Conservation (phyloP, 495 filamentous ascomycete genomes). For the Aspergillus haitiensis region DNA sequence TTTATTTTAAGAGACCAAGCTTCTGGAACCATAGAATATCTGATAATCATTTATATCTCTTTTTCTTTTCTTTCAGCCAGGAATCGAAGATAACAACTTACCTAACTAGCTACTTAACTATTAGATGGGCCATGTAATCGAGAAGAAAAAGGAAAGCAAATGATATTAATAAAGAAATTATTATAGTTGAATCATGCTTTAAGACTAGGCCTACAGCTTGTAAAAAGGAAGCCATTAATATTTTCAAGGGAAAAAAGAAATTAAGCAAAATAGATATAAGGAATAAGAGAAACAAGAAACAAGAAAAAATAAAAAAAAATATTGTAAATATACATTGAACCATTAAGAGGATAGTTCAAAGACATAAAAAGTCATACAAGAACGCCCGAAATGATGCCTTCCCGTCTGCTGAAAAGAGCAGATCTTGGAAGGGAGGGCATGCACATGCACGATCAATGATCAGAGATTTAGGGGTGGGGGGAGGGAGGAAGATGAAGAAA, state of each 20-base stretch:
- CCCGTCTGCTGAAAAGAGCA: no score
- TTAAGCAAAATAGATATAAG: slow-evolving; percentile 14
- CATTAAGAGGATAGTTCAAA: slow-evolving; percentile 19
- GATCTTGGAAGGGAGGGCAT: slow-evolving; percentile 17
- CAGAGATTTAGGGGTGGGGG: slow-evolving; percentile 10
- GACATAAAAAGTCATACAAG: slow-evolving; percentile 13
- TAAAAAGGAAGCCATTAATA: neutral
- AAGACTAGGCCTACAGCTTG: no score
- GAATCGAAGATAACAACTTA: no score
- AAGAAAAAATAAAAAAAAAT: slow-evolving; percentile 6
- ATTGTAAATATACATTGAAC: slow-evolving; percentile 24
- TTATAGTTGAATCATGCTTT: no score
- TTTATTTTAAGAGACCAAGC: no score
- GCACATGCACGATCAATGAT: slow-evolving; percentile 19
- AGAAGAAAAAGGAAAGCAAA: no score
- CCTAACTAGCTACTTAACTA: no score
- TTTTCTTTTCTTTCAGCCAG: no score
- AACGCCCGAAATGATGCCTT: slow-evolving; percentile 14
- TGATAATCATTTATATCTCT: no score
- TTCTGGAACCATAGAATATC: neutral
- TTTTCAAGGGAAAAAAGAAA: slow-evolving; percentile 7
- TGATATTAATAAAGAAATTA: no score
- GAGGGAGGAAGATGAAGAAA: neutral
- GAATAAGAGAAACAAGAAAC: slow-evolving; percentile 10
- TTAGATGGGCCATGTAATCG: no score